Conservation (phyloP, 1,284 basidiomycete species). For the Paramarasmius palmivorus region DNA sequence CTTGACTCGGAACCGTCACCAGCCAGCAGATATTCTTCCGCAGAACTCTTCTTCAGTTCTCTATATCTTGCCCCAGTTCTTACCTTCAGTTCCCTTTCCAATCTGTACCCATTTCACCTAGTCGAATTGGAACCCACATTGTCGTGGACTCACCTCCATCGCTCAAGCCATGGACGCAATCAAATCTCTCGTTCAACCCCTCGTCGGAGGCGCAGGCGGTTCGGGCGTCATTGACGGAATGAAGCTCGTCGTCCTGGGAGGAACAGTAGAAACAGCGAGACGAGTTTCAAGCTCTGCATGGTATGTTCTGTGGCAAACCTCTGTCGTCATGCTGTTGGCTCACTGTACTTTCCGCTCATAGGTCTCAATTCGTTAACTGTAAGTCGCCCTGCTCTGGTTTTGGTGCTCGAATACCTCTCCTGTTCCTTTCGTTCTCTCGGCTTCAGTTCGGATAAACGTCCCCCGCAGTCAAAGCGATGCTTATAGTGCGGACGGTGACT, state of each 20-base stretch:
- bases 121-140: no score
- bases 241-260: conserved; percentile 83
- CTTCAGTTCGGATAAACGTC: neutral
- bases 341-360: conserved; percentile 27
- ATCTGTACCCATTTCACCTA: no score
- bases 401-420: neutral
- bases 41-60: no score
- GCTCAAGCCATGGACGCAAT: conserved; percentile 64
- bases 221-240: conserved; percentile 81
- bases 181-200: conserved; percentile 78
- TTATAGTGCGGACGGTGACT: no score
- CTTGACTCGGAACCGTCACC: no score
- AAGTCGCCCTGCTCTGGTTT: conserved; percentile 31
- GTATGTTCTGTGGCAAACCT: conserved; percentile 36
- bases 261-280: conserved; percentile 81
- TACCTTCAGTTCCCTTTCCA: no score
- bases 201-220: conserved; percentile 71
- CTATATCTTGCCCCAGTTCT: no score
- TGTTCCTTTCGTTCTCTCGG: neutral
- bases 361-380: conserved; percentile 84
- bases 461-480: neutral
- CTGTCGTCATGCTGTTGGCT: conserved; percentile 6
- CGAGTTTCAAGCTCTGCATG: conserved; percentile 79
- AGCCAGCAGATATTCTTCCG: no score
- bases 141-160: no score